phyloP scores from a whole-genome alignment of 73 alveolate species.

The Stentor coeruleus region DNA sequence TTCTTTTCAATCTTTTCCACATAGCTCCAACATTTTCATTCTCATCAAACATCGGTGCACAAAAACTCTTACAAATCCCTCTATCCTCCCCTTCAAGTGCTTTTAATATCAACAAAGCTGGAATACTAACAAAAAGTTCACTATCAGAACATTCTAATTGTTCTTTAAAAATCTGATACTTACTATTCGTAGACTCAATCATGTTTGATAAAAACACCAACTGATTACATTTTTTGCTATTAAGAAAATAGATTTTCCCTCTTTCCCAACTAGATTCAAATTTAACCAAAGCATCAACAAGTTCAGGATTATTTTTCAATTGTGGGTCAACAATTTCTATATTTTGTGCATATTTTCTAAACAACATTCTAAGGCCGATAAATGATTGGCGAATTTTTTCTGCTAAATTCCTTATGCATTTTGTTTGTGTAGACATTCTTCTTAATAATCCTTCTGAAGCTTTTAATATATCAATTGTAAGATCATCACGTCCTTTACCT shows the following conservation, averaged over 20 bases:
- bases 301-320: constrained; percentile 86
- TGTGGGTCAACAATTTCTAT: constrained; percentile 95
- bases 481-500: constrained; percentile 95
- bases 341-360: constrained; percentile 81
- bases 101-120: constrained; percentile 60
- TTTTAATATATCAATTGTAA: constrained; percentile 75
- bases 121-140: constrained; percentile 65
- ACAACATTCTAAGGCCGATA: constrained; percentile 44
- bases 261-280: constrained; percentile 87
- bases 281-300: constrained; percentile 76
- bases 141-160: constrained; percentile 52
- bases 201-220: constrained; percentile 34
- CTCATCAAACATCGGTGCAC: constrained; percentile 58
- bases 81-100: constrained; percentile 64
- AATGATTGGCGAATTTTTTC: constrained; percentile 64
- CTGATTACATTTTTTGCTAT: constrained; percentile 32
- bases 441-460: constrained; percentile 87
- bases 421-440: constrained; percentile 60
- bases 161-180: constrained; percentile 55
- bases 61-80: constrained; percentile 53
- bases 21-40: too few relatives aligned
- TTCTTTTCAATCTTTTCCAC: too few relatives aligned
- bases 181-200: constrained; percentile 68
- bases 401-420: constrained; percentile 81
- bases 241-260: constrained; percentile 64